Evolutionary conservation across 2,329 filamentous ascomycete species (phyloP).

Genomic region (Diaporthe sp.): DNA sequence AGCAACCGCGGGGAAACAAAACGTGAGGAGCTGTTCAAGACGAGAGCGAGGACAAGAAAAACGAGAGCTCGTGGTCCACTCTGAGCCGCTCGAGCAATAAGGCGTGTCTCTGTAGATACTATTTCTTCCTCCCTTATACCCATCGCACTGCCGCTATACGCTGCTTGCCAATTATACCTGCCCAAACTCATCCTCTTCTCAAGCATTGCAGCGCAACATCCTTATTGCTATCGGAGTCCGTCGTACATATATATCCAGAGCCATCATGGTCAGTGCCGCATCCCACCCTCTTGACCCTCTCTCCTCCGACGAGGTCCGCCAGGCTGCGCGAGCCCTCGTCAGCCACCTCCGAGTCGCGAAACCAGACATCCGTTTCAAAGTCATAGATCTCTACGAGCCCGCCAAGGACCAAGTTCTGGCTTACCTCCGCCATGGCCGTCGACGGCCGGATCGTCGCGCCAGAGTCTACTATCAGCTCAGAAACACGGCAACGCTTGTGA

Average conservation of each 20-base stretch:
- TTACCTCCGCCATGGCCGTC: background rate
- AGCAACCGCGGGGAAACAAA: background rate
- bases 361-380: slow-evolving; percentile 1
- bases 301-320: background rate
- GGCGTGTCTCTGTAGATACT: background rate
- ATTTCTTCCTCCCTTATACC: background rate
- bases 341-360: background rate
- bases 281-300: background rate
- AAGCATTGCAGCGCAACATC: background rate
- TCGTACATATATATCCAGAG: background rate
- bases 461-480: slow-evolving; percentile 2
- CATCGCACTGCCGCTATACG: background rate
- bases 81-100: background rate
- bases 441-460: background rate
- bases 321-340: background rate
- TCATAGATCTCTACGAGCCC: slow-evolving; percentile 2
- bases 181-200: background rate
- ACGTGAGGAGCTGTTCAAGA: background rate
- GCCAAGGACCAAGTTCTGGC: background rate
- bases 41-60: background rate
- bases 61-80: background rate
- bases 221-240: background rate
- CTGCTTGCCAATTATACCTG: background rate
- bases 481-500: background rate
- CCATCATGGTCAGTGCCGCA: background rate